Percentiles rank a stretch among this genome's conserved stretches.
These are phyloP conservation scores for Musa schizocarpa DNA, from an alignment of 176 grass and related monocot genomes.

Conservation along the genomic window DNA sequence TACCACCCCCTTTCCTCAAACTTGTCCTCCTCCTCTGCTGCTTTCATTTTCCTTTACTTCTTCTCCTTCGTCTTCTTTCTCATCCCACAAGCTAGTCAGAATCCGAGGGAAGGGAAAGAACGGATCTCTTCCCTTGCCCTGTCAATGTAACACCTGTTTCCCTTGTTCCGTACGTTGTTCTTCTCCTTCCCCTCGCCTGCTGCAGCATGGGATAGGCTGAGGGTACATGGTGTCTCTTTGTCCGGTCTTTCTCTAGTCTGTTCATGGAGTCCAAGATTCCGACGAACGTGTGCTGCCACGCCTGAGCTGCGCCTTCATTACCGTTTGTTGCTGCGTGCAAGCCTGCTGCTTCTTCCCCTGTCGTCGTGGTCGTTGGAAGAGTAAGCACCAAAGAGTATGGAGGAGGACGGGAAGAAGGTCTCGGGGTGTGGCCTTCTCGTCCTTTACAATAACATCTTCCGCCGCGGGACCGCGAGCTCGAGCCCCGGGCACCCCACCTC, in stretches of 20 bases:
- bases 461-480: neutral
- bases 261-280: neutral
- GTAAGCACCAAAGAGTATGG: neutral
- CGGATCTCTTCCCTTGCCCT: too few species aligned
- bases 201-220: neutral
- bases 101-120: too few species aligned
- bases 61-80: neutral
- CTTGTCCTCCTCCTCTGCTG: too few species aligned
- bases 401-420: neutral
- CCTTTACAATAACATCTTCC: conserved; percentile 28
- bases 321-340: neutral
- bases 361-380: neutral
- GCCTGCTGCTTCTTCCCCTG: neutral
- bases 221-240: neutral
- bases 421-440: conserved; percentile 19
- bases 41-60: neutral
- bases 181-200: neutral
- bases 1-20: neutral
- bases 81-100: too few species aligned
- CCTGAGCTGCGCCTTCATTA: neutral
- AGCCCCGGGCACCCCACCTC: neutral
- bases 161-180: neutral
- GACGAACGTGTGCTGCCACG: neutral
- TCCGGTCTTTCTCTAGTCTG: neutral
- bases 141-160: too few species aligned